These are phyloP conservation scores for Chlorella sorokiniana DNA, from an alignment of 139 green algal genomes.

Conservation along the genomic window DNA sequence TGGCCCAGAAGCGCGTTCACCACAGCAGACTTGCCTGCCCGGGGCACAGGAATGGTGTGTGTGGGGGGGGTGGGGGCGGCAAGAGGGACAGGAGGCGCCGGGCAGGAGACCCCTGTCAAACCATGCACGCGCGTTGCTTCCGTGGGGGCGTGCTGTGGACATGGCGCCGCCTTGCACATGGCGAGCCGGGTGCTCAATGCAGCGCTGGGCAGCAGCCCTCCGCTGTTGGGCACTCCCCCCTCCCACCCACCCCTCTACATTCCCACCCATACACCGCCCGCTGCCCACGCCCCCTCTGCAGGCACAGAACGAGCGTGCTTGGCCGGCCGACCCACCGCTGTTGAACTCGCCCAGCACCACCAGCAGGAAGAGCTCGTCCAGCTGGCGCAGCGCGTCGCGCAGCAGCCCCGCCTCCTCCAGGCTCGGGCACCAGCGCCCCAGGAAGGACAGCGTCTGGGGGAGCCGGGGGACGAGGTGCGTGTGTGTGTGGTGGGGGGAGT, in stretches of 20 bases:
- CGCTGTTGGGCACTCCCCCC: no score
- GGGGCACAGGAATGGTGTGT: neutral
- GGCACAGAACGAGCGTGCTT: neutral
- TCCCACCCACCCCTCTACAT: neutral
- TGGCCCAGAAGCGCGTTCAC: constrained; percentile 92
- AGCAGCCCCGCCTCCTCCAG: constrained; percentile 69
- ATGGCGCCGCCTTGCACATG: no score
- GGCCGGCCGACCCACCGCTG: constrained; percentile 33
- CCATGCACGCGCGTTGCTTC: no score
- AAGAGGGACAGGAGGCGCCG: neutral
- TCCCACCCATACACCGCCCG: neutral
- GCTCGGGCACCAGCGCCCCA: constrained; percentile 33
- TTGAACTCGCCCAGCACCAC: constrained; percentile 99
- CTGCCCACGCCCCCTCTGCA: neutral
- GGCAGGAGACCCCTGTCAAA: no score
- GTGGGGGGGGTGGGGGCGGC: neutral
- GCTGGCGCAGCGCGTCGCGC: constrained; percentile 62
- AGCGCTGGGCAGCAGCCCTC: no score
- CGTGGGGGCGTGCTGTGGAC: no score
- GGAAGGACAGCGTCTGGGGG: constrained; percentile 31
- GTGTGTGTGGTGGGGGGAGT: neutral
- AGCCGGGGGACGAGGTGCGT: neutral
- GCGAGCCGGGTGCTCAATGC: no score
- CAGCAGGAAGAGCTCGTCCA: constrained; percentile 96
- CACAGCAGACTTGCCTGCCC: constrained; percentile 83